Conservation (phyloP, 768 basidiomycete genomes). For the Hygrocybe punicea region DNA sequence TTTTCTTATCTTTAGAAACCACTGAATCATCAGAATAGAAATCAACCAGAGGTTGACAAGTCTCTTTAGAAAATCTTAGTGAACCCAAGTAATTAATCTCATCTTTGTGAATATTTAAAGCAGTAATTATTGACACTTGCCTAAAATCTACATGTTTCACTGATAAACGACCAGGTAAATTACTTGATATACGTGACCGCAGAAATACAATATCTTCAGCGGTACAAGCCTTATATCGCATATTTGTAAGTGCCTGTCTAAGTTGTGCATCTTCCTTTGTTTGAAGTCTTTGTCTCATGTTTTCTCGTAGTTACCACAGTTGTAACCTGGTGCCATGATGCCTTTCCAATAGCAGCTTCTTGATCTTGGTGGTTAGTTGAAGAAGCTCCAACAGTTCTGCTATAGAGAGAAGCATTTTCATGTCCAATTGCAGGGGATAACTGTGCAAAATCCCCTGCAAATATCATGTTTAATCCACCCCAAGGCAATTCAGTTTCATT, state of each 20-base stretch:
- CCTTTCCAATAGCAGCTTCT: constrained; percentile 21
- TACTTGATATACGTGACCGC: constrained; percentile 19
- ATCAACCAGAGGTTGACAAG: constrained; percentile 16
- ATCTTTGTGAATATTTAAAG: constrained; percentile 36
- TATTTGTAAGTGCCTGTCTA: constrained; percentile 17
- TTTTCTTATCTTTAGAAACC: too few species aligned
- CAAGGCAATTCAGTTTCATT: too few species aligned
- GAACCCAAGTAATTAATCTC: constrained; percentile 34
- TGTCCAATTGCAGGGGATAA: too few species aligned
- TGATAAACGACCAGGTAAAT: constrained; percentile 1
- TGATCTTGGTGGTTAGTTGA: constrained; percentile 9
- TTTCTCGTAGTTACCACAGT: constrained; percentile 32
- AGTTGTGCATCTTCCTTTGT: constrained; percentile 14
- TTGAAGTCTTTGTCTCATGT: constrained; percentile 28
- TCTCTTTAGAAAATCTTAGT: constrained; percentile 34
- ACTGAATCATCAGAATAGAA: constrained; percentile 20
- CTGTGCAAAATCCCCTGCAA: constrained; percentile 38
- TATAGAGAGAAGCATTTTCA: too few species aligned
- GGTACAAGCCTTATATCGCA: constrained; percentile 38
- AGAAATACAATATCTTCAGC: constrained; percentile 37
- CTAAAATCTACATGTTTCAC: constrained; percentile 22
- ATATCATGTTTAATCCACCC: neutral
- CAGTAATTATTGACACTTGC: constrained; percentile 39
- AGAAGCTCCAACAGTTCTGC: too few species aligned
- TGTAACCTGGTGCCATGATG: constrained; percentile 32